A percentile compares a stretch with the other conserved stretches of the same genome.
These are phyloP conservation scores for Cercospora sojina DNA, from an alignment of 2,329 filamentous ascomycete species.

Conservation along the genomic window DNA sequence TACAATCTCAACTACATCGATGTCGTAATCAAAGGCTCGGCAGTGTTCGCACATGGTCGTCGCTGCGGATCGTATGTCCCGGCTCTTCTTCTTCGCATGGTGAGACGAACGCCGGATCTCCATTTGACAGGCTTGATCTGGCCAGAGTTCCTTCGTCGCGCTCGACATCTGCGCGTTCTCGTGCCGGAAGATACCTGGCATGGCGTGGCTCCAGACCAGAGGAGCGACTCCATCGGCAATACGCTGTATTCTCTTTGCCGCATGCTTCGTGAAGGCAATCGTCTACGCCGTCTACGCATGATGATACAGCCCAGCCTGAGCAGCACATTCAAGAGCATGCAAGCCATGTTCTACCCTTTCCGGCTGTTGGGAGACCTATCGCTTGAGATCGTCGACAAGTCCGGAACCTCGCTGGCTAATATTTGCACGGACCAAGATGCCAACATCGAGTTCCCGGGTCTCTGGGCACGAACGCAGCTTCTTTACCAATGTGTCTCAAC, in stretches of 20 bases:
- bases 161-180: constrained; percentile 13
- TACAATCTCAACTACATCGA: constrained; percentile 51
- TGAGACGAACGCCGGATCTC: background rate
- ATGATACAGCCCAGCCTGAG: background rate
- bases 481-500: background rate
- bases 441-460: background rate
- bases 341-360: background rate
- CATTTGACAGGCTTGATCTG: background rate
- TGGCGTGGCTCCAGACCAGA: too few relatives aligned
- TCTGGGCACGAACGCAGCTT: background rate
- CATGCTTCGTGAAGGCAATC: background rate
- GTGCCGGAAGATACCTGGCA: background rate
- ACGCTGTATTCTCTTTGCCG: constrained; percentile 1
- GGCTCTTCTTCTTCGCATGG: background rate
- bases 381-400: background rate
- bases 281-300: background rate
- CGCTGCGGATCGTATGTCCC: constrained; percentile 8
- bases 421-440: background rate
- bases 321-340: constrained; percentile 1
- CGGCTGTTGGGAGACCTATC: background rate
- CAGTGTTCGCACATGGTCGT: constrained; percentile 16
- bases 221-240: background rate
- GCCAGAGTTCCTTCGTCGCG: constrained; percentile 17
- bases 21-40: constrained; percentile 38
- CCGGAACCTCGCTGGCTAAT: background rate